Base-by-base conservation (phyloP, 2,329 filamentous ascomycete genomes). In the Endocalyx cinctus region DNA sequence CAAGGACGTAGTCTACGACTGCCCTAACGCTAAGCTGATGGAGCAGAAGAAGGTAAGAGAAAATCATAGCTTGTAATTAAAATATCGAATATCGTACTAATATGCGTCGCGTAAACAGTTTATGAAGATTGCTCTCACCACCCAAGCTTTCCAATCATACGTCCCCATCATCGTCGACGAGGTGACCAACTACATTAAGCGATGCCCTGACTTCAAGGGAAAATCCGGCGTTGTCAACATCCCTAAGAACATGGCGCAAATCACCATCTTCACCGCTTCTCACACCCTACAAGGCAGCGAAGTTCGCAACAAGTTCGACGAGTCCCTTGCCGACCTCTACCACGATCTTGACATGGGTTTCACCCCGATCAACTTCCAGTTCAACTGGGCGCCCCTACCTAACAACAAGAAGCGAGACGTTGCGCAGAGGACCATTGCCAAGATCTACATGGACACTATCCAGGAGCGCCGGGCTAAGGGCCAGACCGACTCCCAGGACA, bases 291-390 rank as follows among this genome's bases (percentile, higher is more conserved):
- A 94, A 64, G 87, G 87, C 45, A 80, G 82, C 55, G 85, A 88
- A 58, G 83, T 94, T 38, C 84, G 87, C 46, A 77, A 74, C 56
- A 80, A 77, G 54, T 90, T 94, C 53, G 83, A 94, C 62, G 80
- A 81, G 38, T 79, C 77, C 11, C 86, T 94, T 46, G 87, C 87
- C 37, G 72, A 81, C 39, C 73, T 94, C 33, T 94, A 92, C 69
- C 85, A 92, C 64, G 82, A 94, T 52, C 77, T 94, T 38, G 87
- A 94, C 57, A 87, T 87, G 79, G 87, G 87, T 14, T 94, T 94
- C 65, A 83, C 78, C 31, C 82, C 87, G 10, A 77, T 94, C 67
- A 94, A 94, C 68, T 94, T 94, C 62, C 84, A 85, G 74, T 72
- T 94, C 35, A 84, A 87, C 49, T 94, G 87, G 86, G 82, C 82